Evolutionary conservation across 164 flowering plant species (phyloP), one percentile per base, ranked within the genome.

Genomic region (Pachysandra terminalis): DNA sequence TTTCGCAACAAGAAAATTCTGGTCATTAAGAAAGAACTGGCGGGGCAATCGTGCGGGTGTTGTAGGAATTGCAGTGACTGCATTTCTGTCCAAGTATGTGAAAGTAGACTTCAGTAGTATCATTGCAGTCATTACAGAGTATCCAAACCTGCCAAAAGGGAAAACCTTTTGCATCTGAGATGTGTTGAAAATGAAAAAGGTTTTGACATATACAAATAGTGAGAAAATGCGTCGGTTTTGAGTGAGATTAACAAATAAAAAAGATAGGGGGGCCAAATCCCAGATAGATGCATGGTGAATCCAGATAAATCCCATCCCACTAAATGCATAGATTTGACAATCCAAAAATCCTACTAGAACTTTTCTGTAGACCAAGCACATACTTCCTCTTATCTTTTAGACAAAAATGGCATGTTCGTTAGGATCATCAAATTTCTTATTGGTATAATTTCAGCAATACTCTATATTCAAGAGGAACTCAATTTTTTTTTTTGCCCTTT

Each of bases 81-180:
- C 98, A 93, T 81, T 89, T 91, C 67, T 88, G 98, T 59, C 96
- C 96, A 35, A 89, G 68, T 59, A 93, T 80, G 79, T 91, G 98
- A 78, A 85, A 93, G 75, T 68, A 80, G 45, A 80, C 94, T 72
- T 91, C 96, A 1, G 96, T 87, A 0, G 94, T 91, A 63, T 88
- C 88, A 26, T 87, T 88, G 86, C 98, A 91, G 78, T 91, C 98
- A 49, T 93, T 93, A 63, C 97, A 91, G 28, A 91, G 83, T 59
- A 93, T 93, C 98, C 98, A 93, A 32, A 91, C 91, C 98, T 93
- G 91, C 77, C 37, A 32, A 32, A 32, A 32, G 37, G 7, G 77
- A 70, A 53, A 66, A 1, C 60, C 12, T 3, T 19, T 25, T 1
- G 2, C 37, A 45, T 64, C 49, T 72, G 35, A 72, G 67, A 48